Base-by-base conservation (phyloP, 495 filamentous ascomycete genomes). In the Xylaria intraflava region DNA sequence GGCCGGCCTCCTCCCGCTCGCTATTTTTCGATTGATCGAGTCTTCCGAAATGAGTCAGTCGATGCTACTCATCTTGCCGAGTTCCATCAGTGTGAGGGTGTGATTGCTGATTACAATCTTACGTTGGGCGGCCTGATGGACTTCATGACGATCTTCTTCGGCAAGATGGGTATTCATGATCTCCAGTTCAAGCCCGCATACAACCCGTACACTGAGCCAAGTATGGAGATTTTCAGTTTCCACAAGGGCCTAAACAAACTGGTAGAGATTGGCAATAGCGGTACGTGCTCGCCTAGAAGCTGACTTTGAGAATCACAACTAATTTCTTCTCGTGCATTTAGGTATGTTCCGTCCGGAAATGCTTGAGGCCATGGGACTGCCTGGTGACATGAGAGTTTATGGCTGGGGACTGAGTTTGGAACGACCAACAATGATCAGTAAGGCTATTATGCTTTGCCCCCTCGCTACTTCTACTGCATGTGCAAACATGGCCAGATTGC, bases 21-120 rank as follows among this genome's bases (percentile, higher is more conserved):
- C 46, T 96, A 94, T 74, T 98, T 98, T 79, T 92, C 87, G 53
- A 97, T 98, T 71, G 93, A 98, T 69, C 83, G 92, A 29, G 93
- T 98, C 54, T 98, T 98, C 83, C 80, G 89, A 60, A 77, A 76
- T 69, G 93, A 98, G 73, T 87, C 88, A 6, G 91, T 98, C 55
- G 93, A 97, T 66, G 90, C 90, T 17, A 96, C 93, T 8, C 93
- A 98, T 76, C 73, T 98, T 57, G 90, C 90, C 12, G 92, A 98
- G 74, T 98, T 98, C 82, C 93, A 97, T 73, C 93, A 98, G 68
- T 85, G 96, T 41, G 93, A 98, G 72, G 93, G 93, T 66, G 91
- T 98, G 53, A 96, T 97, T 76, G 93, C 93, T 11, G 93, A 98
- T 68, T 96, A 91, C 62, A 84, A 83, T 19, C 73, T 98, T 39